Evolutionary conservation across 768 basidiomycete species (phyloP).

Genomic region (Crassisporium funariophilum): DNA sequence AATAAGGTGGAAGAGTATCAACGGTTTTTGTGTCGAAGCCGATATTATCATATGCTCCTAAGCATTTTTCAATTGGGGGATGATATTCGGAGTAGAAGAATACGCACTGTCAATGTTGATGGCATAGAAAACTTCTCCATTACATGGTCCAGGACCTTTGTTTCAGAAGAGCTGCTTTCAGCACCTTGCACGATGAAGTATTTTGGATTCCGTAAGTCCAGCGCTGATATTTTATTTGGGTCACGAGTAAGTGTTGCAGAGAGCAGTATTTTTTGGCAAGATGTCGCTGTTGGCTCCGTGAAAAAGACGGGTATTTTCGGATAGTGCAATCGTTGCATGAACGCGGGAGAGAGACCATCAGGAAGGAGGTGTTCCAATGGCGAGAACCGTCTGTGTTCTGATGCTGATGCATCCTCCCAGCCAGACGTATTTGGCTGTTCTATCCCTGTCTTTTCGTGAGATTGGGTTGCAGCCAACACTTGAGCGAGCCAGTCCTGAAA

Average conservation of each 20-base stretch:
- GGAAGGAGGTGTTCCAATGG: conserved; percentile 23
- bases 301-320: conserved; percentile 49
- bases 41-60: conserved; percentile 90
- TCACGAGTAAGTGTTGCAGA: conserved; percentile 95
- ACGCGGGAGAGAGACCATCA: conserved; percentile 49
- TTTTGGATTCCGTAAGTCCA: conserved; percentile 76
- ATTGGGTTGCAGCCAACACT: conserved; percentile 74
- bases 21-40: conserved; percentile 79
- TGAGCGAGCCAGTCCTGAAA: conserved; percentile 95
- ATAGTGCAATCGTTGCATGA: conserved; percentile 44
- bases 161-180: conserved; percentile 33
- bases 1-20: conserved; percentile 87
- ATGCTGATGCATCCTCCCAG: neutral
- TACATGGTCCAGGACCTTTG: conserved; percentile 51
- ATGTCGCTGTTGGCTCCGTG: conserved; percentile 57
- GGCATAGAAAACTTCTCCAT: conserved; percentile 87
- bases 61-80: neutral
- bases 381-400: neutral
- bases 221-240: conserved; percentile 87
- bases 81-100: neutral
- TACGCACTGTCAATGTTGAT: conserved; percentile 64
- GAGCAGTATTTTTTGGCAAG: conserved; percentile 94
- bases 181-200: conserved; percentile 83
- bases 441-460: conserved; percentile 9
- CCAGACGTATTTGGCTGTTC: neutral